Evolutionary conservation across 495 filamentous ascomycete species (phyloP).

Genomic region (Podospora appendiculata): DNA sequence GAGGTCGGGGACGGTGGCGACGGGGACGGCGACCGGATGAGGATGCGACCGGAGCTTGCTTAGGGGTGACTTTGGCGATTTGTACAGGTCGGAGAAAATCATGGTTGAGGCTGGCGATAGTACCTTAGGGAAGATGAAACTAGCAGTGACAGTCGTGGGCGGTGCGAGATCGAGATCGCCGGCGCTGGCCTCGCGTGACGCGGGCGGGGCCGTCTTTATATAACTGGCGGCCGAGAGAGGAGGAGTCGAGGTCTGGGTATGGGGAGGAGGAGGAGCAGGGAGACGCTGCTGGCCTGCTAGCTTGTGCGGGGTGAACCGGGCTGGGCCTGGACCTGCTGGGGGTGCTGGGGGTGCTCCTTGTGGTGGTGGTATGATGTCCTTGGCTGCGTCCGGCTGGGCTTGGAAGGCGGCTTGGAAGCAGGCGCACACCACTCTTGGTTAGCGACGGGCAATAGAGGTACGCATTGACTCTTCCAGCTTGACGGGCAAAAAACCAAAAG

Average conservation of each 20-base stretch:
- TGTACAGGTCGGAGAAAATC: conserved; percentile 32
- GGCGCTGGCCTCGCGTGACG: conserved; percentile 10
- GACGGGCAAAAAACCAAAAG: neutral
- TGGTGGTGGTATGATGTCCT: neutral
- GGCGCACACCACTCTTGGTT: no score
- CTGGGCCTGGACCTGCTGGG: neutral
- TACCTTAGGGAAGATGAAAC: no score
- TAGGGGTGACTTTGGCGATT: conserved; percentile 28
- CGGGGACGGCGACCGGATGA: conserved; percentile 10
- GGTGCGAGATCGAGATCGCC: conserved; percentile 6
- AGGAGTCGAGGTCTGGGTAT: conserved; percentile 1
- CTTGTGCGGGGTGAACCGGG: conserved; percentile 15
- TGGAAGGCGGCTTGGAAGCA: no score
- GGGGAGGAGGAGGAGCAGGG: conserved; percentile 4
- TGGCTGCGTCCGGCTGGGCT: neutral
- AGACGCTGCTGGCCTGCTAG: conserved; percentile 1
- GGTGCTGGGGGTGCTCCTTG: neutral
- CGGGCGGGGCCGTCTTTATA: conserved; percentile 14
- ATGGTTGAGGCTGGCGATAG: conserved; percentile 8
- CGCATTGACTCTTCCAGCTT: neutral
- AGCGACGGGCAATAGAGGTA: no score
- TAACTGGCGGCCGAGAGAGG: conserved; percentile 1
- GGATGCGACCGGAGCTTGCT: conserved; percentile 32
- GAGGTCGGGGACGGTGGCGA: conserved; percentile 22
- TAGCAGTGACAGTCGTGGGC: conserved; percentile 2